These are phyloP conservation scores for Chamaecyparis obtusa DNA, from an alignment of 75 land plant genomes.

Conservation along the genomic window DNA sequence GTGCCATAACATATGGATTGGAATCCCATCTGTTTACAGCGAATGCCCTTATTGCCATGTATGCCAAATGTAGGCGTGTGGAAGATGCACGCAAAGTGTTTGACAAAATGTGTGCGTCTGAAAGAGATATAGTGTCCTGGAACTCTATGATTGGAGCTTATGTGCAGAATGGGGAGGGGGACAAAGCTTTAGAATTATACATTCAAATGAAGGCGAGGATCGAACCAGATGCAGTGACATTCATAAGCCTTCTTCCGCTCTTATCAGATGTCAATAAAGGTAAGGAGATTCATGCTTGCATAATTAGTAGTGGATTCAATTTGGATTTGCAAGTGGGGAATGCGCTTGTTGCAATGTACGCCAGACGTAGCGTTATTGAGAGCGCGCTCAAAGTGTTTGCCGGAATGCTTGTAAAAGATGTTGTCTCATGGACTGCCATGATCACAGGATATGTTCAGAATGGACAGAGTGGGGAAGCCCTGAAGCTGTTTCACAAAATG, in stretches of 20 bases:
- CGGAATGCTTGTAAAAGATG: neutral
- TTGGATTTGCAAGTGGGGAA: slow-evolving; percentile 10
- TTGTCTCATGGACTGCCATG: slow-evolving; percentile 24
- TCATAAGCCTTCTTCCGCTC: neutral
- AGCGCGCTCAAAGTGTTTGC: neutral
- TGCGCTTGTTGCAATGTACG: neutral
- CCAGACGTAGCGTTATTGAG: neutral
- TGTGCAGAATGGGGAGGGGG: slow-evolving; percentile 7
- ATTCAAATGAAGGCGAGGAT: neutral
- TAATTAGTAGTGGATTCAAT: slow-evolving; percentile 17
- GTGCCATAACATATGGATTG: neutral
- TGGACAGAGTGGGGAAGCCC: slow-evolving; percentile 3
- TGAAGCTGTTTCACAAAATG: slow-evolving; percentile 18
- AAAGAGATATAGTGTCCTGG: slow-evolving; percentile 15
- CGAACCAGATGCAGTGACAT: neutral
- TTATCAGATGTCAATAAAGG: slow-evolving; percentile 15
- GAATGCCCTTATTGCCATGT: slow-evolving; percentile 18
- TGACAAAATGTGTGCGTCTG: neutral
- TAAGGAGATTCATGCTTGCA: slow-evolving; percentile 15
- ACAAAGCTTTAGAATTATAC: neutral
- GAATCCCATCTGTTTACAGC: neutral
- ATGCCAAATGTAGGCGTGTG: slow-evolving; percentile 6
- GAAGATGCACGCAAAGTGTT: slow-evolving; percentile 11
- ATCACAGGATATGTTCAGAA: slow-evolving; percentile 16
- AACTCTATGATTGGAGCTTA: slow-evolving; percentile 18